Evolutionary conservation across 306 rosid species (phyloP), one percentile per base, ranked within the genome.

Genomic region (Prunus kanzakura): DNA sequence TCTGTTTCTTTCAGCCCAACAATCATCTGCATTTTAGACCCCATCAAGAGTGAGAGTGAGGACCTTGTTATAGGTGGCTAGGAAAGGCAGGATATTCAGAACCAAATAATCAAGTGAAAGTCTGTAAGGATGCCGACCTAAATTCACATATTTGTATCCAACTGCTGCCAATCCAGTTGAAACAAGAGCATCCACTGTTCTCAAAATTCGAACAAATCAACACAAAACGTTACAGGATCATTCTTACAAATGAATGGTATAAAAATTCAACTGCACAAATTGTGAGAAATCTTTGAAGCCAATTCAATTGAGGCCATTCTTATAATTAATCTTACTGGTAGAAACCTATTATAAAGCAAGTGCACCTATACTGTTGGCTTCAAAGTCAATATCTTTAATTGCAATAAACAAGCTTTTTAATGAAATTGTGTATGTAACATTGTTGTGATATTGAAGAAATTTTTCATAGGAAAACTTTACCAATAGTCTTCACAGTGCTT

Each of bases 141-240:
- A 20, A 45, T 78, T 78, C 23, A 51, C 77, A 52, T 80, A 68
- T 25, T 69, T 75, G 80, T 75, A 80, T 30, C 83, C 84, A 75
- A 75, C 52, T 68, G 80, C 76, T 13, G 80, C 80, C 84, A 80
- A 75, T 23, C 76, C 84, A 38, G 80, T 80, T 62, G 84, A 55
- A 62, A 80, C 38, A 32, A 74, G 84, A 75, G 72, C 79, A 75
- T 80, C 72, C 56, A 47, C 83, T 74, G 72, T 32, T 22, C 6
- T 41, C 6, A 22, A 45, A 30, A 49, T 57, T 71, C 43, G 51
- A 51, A 63, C 61, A 63, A 25, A 62, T 6, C 43, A 38, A 38
- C 43, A 38, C 43, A 7, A 38, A 38, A 38, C 9, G 43, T 38
- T 38, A 38, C 10, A 38, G 7, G 43, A 6, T 4, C 43, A 38